A percentile compares a stretch with the other conserved stretches of the same genome.
Conservation (phyloP, 805 yeast species). For the Starmerella geochares region DNA sequence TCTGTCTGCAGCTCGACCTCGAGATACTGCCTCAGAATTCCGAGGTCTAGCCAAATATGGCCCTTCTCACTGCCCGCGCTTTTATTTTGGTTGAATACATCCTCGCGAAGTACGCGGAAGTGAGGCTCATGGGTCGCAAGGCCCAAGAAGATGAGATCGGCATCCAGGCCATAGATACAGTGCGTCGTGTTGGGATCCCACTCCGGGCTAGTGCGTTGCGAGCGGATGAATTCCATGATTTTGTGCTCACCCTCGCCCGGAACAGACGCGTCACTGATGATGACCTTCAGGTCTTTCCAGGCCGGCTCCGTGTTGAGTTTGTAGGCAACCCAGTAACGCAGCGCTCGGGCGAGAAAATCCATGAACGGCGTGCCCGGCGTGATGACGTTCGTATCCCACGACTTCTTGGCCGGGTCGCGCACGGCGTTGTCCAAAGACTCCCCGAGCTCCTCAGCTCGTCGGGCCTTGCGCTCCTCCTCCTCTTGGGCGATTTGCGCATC, state of each 20-base stretch:
- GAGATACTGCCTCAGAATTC: slow-evolving; percentile 76
- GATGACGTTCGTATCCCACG: slow-evolving; percentile 93
- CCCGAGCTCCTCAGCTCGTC: slow-evolving; percentile 51
- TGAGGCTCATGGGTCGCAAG: slow-evolving; percentile 98
- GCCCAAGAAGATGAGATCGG: slow-evolving; percentile 91
- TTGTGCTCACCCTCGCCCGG: slow-evolving; percentile 99
- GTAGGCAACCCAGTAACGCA: slow-evolving; percentile 86
- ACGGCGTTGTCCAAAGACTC: slow-evolving; percentile 64
- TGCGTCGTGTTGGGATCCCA: slow-evolving; percentile 91
- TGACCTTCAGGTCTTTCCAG: slow-evolving; percentile 81
- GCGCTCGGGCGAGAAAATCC: slow-evolving; percentile 73
- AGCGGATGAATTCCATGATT: slow-evolving; percentile 88
- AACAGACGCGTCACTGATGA: slow-evolving; percentile 88
- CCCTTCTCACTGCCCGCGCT: slow-evolving; percentile 53
- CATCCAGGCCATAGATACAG: slow-evolving; percentile 94
- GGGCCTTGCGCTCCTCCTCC: slow-evolving; percentile 34
- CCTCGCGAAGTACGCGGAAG: slow-evolving; percentile 86
- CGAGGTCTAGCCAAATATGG: slow-evolving; percentile 86
- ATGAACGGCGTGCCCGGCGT: slow-evolving; percentile 99
- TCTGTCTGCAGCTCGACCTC: slow-evolving; percentile 65
- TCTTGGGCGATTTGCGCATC: slow-evolving; percentile 72
- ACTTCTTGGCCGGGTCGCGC: slow-evolving; percentile 58
- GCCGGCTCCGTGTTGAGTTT: slow-evolving; percentile 84
- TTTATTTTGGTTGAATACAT: slow-evolving; percentile 76
- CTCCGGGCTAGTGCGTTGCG: slow-evolving; percentile 75